These are phyloP conservation scores for Penicillium italicum DNA, from an alignment of 2,329 filamentous ascomycete genomes.

Conservation along the genomic window DNA sequence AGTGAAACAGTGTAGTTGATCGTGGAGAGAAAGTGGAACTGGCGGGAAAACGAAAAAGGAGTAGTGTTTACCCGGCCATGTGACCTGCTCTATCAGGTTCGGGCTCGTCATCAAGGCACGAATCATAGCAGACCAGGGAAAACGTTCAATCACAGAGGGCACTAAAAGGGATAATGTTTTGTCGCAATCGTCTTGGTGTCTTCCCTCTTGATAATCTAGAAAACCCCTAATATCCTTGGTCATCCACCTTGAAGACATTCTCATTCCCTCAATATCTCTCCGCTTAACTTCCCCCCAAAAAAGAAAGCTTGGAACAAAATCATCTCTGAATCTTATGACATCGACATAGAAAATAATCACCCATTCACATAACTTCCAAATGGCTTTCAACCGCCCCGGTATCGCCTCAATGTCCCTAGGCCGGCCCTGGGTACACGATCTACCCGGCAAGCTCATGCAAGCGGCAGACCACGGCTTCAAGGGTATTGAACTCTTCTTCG, in stretches of 20 bases:
- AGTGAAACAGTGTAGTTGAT: not conserved
- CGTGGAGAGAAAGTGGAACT: constrained; percentile 2
- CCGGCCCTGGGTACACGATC: constrained; percentile 65
- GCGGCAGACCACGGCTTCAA: constrained; percentile 49
- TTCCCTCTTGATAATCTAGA: not conserved
- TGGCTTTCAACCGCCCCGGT: constrained; percentile 46
- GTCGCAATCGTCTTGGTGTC: not conserved
- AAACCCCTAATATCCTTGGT: not conserved
- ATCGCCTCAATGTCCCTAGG: constrained; percentile 77
- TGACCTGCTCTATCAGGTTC: not conserved
- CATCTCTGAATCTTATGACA: not conserved
- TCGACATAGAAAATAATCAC: not conserved
- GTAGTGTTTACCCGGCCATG: constrained; percentile 13
- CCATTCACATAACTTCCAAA: constrained; percentile 6
- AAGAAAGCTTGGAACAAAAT: not conserved
- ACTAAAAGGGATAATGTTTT: constrained; percentile 15
- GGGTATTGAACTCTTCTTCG: constrained; percentile 39
- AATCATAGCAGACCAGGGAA: constrained; percentile 3
- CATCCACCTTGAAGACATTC: not conserved
- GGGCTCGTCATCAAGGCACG: not conserved
- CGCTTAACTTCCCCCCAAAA: too few relatives aligned
- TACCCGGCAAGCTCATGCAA: constrained; percentile 65
- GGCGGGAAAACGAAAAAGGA: constrained; percentile 12
- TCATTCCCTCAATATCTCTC: not conserved
- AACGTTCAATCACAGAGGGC: not conserved